These are phyloP conservation scores for Lepidium aucheri DNA, from an alignment of 345 rosid species.

Conservation along the genomic window DNA sequence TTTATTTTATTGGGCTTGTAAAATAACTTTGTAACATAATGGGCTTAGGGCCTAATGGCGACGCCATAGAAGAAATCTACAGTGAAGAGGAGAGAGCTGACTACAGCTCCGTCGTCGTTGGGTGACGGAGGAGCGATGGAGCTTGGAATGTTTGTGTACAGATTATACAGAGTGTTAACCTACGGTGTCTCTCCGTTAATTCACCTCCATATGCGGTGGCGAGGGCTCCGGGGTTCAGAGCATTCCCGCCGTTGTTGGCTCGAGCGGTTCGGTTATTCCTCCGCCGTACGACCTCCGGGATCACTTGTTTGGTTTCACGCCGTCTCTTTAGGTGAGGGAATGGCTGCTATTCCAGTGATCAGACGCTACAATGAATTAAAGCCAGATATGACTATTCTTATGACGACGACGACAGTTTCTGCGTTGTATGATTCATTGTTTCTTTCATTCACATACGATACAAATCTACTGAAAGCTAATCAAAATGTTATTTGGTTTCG, in stretches of 20 bases:
- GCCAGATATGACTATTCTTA: conserved; percentile 54
- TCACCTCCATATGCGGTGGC: conserved; percentile 66
- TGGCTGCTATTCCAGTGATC: conserved; percentile 87
- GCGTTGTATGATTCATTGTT: conserved; percentile 45
- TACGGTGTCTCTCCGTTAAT: conserved; percentile 53
- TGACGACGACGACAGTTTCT: conserved; percentile 71
- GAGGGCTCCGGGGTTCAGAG: conserved; percentile 59
- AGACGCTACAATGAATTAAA: conserved; percentile 39
- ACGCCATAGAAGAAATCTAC: not conserved
- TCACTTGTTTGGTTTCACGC: conserved; percentile 88
- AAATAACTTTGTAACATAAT: not conserved
- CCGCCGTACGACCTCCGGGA: conserved; percentile 60
- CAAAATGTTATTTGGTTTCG: not conserved
- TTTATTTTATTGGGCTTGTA: not conserved
- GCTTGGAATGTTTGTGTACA: conserved; percentile 45
- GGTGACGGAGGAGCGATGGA: conserved; percentile 5
- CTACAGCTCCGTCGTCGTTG: conserved; percentile 19
- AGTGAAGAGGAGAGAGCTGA: conserved; percentile 9
- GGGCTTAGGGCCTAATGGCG: conserved; percentile 7
- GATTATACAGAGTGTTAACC: conserved; percentile 58
- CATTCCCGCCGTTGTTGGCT: conserved; percentile 72
- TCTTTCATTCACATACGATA: not conserved
- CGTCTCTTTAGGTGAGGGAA: conserved; percentile 94
- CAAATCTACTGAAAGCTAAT: not conserved
- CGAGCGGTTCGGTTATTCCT: conserved; percentile 75